Evolutionary conservation across 306 rosid species (phyloP).

Genomic region (Geum urbanum): DNA sequence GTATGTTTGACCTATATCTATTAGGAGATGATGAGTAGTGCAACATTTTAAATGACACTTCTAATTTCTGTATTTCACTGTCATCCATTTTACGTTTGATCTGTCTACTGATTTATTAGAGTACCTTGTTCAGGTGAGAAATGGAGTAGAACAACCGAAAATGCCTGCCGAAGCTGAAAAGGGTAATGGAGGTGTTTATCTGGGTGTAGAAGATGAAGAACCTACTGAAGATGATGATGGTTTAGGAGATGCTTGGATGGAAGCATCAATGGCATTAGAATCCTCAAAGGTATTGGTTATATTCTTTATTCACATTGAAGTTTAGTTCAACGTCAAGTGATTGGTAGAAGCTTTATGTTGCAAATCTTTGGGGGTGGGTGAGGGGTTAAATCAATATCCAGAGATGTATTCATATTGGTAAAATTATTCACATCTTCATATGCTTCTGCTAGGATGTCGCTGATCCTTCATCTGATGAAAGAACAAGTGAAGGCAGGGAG

Average conservation of each 20-base stretch:
- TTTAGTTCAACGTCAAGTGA: neutral
- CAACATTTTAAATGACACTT: neutral
- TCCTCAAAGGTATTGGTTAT: conserved; percentile 53
- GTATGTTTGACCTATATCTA: conserved; percentile 41
- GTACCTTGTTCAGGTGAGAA: conserved; percentile 28
- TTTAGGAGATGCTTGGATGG: conserved; percentile 76
- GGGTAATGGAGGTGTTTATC: conserved; percentile 53
- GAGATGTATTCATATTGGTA: neutral
- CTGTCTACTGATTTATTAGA: neutral
- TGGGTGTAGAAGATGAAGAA: conserved; percentile 60
- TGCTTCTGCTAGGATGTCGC: conserved; percentile 49
- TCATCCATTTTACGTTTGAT: neutral
- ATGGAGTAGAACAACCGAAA: conserved; percentile 15
- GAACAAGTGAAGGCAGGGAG: conserved; percentile 22
- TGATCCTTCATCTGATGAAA: conserved; percentile 42
- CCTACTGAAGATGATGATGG: conserved; percentile 59
- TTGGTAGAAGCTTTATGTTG: neutral
- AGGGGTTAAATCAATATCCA: neutral
- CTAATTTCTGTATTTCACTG: conserved; percentile 16
- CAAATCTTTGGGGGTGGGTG: neutral
- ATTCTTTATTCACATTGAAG: neutral
- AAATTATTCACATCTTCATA: neutral
- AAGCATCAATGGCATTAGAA: conserved; percentile 77
- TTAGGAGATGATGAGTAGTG: conserved; percentile 8
- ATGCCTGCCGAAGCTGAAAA: conserved; percentile 20